Evolutionary conservation across 2,329 filamentous ascomycete species (phyloP).

Genomic region (Coleophoma crateriformis): DNA sequence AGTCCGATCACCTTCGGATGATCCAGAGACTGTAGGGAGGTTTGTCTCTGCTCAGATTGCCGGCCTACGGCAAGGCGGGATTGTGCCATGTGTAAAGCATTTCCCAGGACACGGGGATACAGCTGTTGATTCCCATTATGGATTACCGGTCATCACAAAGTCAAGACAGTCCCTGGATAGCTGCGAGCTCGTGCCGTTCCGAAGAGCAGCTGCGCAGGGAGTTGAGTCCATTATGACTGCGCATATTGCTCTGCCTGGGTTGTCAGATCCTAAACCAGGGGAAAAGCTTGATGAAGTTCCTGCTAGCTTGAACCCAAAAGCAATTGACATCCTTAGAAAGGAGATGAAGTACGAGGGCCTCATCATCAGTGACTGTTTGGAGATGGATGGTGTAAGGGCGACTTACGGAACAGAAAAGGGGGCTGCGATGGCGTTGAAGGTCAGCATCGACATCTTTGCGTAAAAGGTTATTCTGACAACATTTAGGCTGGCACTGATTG

Average conservation of each 20-base stretch:
- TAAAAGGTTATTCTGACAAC: no score
- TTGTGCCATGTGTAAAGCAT: constrained; percentile 37
- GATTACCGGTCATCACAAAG: constrained; percentile 33
- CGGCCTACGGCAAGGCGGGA: constrained; percentile 30
- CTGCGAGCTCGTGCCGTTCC: constrained; percentile 37
- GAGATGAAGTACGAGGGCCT: constrained; percentile 37
- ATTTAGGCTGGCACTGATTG: constrained; percentile 34
- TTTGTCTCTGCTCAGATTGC: constrained; percentile 32
- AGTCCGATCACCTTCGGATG: constrained; percentile 34
- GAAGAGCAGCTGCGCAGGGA: constrained; percentile 32
- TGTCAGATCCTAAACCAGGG: constrained; percentile 10
- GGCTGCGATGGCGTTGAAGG: constrained; percentile 32
- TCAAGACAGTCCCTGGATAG: constrained; percentile 29
- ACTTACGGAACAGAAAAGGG: constrained; percentile 34
- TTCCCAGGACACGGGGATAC: constrained; percentile 39
- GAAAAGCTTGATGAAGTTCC: constrained; percentile 23
- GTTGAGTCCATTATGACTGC: constrained; percentile 39
- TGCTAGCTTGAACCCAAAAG: constrained; percentile 31
- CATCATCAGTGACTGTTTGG: constrained; percentile 37
- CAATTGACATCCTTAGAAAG: constrained; percentile 31
- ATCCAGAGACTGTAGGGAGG: constrained; percentile 33
- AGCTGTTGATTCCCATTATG: constrained; percentile 36
- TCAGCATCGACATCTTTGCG: neutral
- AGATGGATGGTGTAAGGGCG: constrained; percentile 36
- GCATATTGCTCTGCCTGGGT: constrained; percentile 33